Evolutionary conservation across 1,284 basidiomycete species (phyloP), one percentile per base, ranked within the genome.

Genomic region (Rhodotorula mucilaginosa): DNA sequence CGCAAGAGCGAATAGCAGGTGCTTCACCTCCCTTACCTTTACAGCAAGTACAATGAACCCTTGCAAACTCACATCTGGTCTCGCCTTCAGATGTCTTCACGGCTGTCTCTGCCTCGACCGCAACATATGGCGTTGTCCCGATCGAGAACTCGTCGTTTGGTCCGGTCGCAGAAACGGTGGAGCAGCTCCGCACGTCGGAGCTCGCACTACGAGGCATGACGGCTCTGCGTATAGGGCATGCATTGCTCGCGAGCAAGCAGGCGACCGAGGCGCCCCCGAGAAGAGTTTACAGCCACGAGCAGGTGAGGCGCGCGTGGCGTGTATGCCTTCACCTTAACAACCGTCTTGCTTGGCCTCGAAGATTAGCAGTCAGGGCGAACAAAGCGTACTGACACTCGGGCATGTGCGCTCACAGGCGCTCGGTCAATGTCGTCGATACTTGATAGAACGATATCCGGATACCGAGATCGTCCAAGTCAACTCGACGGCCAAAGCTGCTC

Each of bases 91-190:
- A 77, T 48, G 74, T 78, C 21, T 78, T 78, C 58, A 56, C 52
- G 15, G 68, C 73, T 18, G 73, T 77, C 47, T 44, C 62, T 13
- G 8, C 71, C 10, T 49, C 59, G 5, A 7, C 48, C 16, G 47
- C 62, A 5, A 26, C 56, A 19, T 75, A 64, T 29, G 78, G 76
- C 23, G 57, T 78, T 63, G 75, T 76, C 15, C 78, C 78, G 12
- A 72, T 78, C 57, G 78, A 76, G 63, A 78, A 78, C 64, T 76
- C 76, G 29, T 76, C 75, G 16, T 75, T 78, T 66, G 78, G 78
- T 5, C 60, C 68, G 3, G 78, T 78, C 6, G 59, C 56, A 12
- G 78, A 78, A 65, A 77, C 78, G 57, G 60, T 58, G 23, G 71
- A 74, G 8, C 63, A 67, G 46, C 63, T 78, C 19, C 63, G 69